A percentile compares a stretch with the other conserved stretches of the same genome.
phyloP scores from a whole-genome alignment of 495 filamentous ascomycete species.

The Wilcoxina mikolae region DNA sequence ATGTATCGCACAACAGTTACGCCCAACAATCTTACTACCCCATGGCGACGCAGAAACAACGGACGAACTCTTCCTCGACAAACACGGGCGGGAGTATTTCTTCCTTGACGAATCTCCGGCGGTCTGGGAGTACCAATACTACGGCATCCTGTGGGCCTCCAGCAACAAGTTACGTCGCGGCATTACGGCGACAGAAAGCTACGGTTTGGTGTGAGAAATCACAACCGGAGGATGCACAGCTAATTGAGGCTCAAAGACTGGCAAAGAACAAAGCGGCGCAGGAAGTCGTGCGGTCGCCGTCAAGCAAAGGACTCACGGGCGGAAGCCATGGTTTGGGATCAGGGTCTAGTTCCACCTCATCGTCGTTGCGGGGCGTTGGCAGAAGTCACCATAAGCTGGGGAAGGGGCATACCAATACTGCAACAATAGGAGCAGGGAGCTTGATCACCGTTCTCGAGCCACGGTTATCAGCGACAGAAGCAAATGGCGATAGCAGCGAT shows the following conservation, averaged over 20 bases:
- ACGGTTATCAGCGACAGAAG: slow-evolving; percentile 82
- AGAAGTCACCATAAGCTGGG: neutral
- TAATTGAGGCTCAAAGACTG: slow-evolving; percentile 60
- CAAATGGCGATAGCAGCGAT: slow-evolving; percentile 66
- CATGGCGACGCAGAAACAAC: slow-evolving; percentile 11
- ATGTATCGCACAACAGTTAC: slow-evolving; percentile 2
- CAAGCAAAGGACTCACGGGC: slow-evolving; percentile 16
- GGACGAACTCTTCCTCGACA: slow-evolving; percentile 18
- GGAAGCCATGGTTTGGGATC: slow-evolving; percentile 24
- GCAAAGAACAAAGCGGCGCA: slow-evolving; percentile 72
- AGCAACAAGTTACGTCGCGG: slow-evolving; percentile 55
- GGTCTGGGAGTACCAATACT: slow-evolving; percentile 24
- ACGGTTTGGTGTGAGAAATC: slow-evolving; percentile 97
- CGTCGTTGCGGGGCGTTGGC: slow-evolving; percentile 12
- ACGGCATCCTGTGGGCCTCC: slow-evolving; percentile 19
- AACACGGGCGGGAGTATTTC: slow-evolving; percentile 17
- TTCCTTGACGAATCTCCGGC: slow-evolving; percentile 15
- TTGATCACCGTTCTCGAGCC: slow-evolving; percentile 59
- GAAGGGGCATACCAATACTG: slow-evolving; percentile 19
- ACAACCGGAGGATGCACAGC: slow-evolving; percentile 77
- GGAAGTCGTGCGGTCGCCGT: slow-evolving; percentile 50
- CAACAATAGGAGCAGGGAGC: slow-evolving; percentile 19
- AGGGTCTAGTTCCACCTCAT: slow-evolving; percentile 20
- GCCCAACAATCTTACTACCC: slow-evolving; percentile 14
- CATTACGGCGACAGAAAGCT: slow-evolving; percentile 89